phyloP scores from a whole-genome alignment of 495 filamentous ascomycete species.

The Tuber brumale region DNA sequence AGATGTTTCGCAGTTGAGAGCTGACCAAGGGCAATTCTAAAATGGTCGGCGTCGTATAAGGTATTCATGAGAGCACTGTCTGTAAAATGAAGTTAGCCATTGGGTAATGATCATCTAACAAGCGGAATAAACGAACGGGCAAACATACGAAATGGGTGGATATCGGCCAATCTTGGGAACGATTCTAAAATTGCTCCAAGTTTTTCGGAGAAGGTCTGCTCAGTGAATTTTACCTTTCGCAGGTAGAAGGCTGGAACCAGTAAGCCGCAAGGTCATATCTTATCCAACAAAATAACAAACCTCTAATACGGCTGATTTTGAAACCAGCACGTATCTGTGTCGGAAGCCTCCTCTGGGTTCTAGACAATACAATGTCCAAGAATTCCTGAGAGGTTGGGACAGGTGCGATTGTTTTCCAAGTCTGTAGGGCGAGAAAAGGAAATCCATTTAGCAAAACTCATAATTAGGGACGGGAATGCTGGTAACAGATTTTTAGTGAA shows the following conservation, averaged over 20 bases:
- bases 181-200: constrained; percentile 80
- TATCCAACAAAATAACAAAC: constrained; percentile 45
- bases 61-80: constrained; percentile 77
- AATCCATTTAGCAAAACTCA: not conserved
- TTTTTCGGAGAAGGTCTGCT: constrained; percentile 94
- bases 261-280: constrained; percentile 8
- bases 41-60: constrained; percentile 95
- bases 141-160: constrained; percentile 73
- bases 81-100: constrained; percentile 42
- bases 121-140: constrained; percentile 50
- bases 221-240: constrained; percentile 97
- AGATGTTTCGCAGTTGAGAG: constrained; percentile 91
- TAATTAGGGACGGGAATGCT: not conserved
- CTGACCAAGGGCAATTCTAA: constrained; percentile 91
- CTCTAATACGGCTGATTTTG: constrained; percentile 90
- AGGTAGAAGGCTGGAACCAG: constrained; percentile 71
- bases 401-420: constrained; percentile 66
- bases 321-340: constrained; percentile 95
- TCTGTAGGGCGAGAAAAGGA: constrained; percentile 26
- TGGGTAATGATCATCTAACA: not conserved
- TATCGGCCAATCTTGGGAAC: constrained; percentile 88
- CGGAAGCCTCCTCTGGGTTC: constrained; percentile 88
- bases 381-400: constrained; percentile 94
- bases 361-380: constrained; percentile 88
- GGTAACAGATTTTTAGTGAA: not conserved